phyloP scores from a whole-genome alignment of 768 basidiomycete genomes.

The Sistotremastrum niveocremeum region DNA sequence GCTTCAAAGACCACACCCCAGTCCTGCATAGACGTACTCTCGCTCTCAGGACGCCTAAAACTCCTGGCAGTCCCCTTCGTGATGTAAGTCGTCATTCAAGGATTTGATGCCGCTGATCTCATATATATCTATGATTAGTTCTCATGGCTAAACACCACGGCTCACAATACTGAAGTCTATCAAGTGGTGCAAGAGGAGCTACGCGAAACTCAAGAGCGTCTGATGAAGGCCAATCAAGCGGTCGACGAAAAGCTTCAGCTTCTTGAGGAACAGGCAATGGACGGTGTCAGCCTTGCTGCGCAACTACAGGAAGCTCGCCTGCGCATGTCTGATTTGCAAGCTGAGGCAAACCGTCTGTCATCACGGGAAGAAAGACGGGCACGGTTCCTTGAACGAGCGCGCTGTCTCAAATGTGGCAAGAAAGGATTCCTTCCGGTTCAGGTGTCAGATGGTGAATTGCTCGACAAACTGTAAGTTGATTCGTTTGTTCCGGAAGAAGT shows the following conservation, averaged over 20 bases:
- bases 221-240: slow-evolving; percentile 48
- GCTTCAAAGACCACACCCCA: no score
- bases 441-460: no score
- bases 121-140: slow-evolving; percentile 26
- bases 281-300: slow-evolving; percentile 54
- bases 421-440: slow-evolving; percentile 32
- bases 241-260: slow-evolving; percentile 84
- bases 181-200: slow-evolving; percentile 81
- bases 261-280: slow-evolving; percentile 68
- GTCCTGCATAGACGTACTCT: slow-evolving; percentile 54
- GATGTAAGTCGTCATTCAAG: slow-evolving; percentile 39
- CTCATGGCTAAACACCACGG: slow-evolving; percentile 52
- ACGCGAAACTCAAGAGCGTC: slow-evolving; percentile 11
- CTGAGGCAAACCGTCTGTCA: slow-evolving; percentile 50
- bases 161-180: slow-evolving; percentile 55
- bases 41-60: slow-evolving; percentile 52
- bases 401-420: slow-evolving; percentile 56
- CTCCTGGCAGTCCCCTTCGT: slow-evolving; percentile 64
- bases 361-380: slow-evolving; percentile 59
- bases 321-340: slow-evolving; percentile 43
- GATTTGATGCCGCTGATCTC: not conserved
- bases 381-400: slow-evolving; percentile 42
- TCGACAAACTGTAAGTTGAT: no score
- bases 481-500: no score
- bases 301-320: slow-evolving; percentile 60